phyloP scores from a whole-genome alignment of 2,329 filamentous ascomycete species.

The Colletotrichum camelliae region DNA sequence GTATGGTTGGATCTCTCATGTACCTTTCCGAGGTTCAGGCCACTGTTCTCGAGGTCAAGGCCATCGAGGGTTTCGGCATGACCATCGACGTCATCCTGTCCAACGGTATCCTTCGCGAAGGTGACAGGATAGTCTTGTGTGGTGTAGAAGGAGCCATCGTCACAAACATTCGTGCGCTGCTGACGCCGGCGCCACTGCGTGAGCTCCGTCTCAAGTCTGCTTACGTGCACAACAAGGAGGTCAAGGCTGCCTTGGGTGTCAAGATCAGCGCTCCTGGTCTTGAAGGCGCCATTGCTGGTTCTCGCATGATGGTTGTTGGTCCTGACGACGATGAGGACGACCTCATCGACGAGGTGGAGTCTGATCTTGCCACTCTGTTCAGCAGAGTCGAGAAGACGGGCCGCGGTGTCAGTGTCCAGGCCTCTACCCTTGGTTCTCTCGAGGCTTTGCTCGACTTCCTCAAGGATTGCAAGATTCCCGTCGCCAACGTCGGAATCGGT shows the following conservation, averaged over 20 bases:
- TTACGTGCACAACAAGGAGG: conserved; percentile 99
- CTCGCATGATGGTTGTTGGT: conserved; percentile 90
- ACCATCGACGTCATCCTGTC: conserved; percentile 97
- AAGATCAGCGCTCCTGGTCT: conserved; percentile 98
- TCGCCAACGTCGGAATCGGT: conserved; percentile 95
- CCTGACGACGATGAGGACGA: conserved; percentile 97
- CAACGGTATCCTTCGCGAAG: conserved; percentile 93
- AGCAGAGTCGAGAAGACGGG: conserved; percentile 91
- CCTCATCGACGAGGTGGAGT: conserved; percentile 94
- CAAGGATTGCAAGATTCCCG: conserved; percentile 94
- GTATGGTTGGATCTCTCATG: conserved; percentile 97
- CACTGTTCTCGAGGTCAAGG: conserved; percentile 98
- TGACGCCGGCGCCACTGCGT: conserved; percentile 91
- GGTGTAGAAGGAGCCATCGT: conserved; percentile 96
- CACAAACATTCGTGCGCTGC: conserved; percentile 91
- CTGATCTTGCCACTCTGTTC: conserved; percentile 89
- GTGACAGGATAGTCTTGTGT: conserved; percentile 92
- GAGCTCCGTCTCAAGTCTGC: conserved; percentile 94
- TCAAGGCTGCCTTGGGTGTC: conserved; percentile 97
- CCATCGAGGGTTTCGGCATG: conserved; percentile 97
- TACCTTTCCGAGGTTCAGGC: conserved; percentile 97
- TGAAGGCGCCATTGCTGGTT: conserved; percentile 95
- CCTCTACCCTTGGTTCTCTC: conserved; percentile 94
- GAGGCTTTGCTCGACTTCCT: conserved; percentile 97
- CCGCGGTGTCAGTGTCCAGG: conserved; percentile 95